Conservation (phyloP, 306 rosid genomes). For the Neltuma alba region DNA sequence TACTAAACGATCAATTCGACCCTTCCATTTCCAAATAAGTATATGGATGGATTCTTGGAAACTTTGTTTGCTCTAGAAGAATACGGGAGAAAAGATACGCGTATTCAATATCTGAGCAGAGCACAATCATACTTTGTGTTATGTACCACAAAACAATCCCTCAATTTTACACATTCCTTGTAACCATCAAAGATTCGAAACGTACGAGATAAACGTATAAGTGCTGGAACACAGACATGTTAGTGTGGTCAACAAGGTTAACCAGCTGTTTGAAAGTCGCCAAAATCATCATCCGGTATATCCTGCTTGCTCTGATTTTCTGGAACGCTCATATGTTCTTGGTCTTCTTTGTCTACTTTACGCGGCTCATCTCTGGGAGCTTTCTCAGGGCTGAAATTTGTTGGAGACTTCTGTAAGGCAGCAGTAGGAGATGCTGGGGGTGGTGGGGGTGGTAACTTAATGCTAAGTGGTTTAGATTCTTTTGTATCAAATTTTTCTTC, state of each 20-base stretch:
- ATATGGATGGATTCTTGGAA: neutral
- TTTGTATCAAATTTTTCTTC: constrained; percentile 64
- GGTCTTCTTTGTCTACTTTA: constrained; percentile 42
- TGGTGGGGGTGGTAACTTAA: constrained; percentile 92
- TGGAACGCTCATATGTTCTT: constrained; percentile 26
- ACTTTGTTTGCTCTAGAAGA: neutral
- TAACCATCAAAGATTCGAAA: constrained; percentile 38
- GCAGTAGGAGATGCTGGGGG: constrained; percentile 70
- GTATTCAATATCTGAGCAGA: constrained; percentile 40
- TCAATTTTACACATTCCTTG: constrained; percentile 28
- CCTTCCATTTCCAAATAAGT: neutral
- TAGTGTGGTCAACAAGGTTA: constrained; percentile 31
- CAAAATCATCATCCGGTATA: constrained; percentile 84
- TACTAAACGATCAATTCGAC: constrained; percentile 1
- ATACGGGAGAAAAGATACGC: neutral
- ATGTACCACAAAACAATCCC: constrained; percentile 35
- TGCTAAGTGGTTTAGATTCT: constrained; percentile 49
- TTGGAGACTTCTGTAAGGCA: constrained; percentile 47
- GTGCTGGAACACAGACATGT: neutral
- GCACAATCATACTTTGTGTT: constrained; percentile 33
- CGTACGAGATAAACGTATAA: constrained; percentile 4
- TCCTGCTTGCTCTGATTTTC: constrained; percentile 50
- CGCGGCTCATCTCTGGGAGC: constrained; percentile 40
- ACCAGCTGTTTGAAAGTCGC: constrained; percentile 88
- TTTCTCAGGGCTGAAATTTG: constrained; percentile 57